phyloP scores from a whole-genome alignment of 306 rosid species.

The Fragaria iinumae region DNA sequence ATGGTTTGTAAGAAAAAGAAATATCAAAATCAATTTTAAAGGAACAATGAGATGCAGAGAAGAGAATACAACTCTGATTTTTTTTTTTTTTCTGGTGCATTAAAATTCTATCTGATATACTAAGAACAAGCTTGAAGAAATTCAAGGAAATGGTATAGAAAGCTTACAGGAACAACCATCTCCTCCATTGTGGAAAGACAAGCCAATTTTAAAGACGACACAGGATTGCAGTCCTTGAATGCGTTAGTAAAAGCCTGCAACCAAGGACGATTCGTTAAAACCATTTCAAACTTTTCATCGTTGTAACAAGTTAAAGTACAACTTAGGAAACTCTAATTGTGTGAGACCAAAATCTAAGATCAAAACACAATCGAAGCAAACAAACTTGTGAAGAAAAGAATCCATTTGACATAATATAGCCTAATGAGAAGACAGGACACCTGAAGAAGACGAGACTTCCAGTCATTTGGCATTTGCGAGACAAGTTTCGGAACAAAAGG shows the following conservation, averaged over 20 bases:
- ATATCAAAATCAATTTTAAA: neutral
- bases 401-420: neutral
- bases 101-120: neutral
- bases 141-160: slow-evolving; percentile 10
- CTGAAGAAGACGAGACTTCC: slow-evolving; percentile 81
- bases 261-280: neutral
- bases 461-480: slow-evolving; percentile 39
- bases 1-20: slow-evolving; percentile 24
- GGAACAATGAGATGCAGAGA: neutral
- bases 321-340: slow-evolving; percentile 9
- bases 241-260: slow-evolving; percentile 71
- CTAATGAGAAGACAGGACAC: slow-evolving; percentile 33
- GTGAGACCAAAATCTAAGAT: neutral
- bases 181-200: slow-evolving; percentile 69
- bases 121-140: neutral
- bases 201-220: slow-evolving; percentile 60
- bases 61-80: neutral
- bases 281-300: neutral
- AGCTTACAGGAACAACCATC: slow-evolving; percentile 74
- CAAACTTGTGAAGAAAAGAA: neutral
- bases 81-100: neutral
- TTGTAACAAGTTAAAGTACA: slow-evolving; percentile 19
- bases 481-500: slow-evolving; percentile 74
- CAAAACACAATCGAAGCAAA: neutral
- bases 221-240: slow-evolving; percentile 73